Conservation (phyloP, 1,284 basidiomycete genomes). For the Tremellales sp. region DNA sequence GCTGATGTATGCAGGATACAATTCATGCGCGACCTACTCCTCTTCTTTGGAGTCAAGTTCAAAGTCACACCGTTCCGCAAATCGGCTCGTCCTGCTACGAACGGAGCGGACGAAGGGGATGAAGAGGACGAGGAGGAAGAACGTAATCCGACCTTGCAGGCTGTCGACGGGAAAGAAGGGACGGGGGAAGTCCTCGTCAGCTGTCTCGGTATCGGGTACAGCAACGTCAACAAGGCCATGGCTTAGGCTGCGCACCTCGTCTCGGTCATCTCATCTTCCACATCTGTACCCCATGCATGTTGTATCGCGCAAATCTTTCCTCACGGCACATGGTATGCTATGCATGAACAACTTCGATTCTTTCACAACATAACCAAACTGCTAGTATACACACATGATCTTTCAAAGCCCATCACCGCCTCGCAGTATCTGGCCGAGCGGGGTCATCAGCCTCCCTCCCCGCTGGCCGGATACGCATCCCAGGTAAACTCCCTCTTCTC, state of each 20-base stretch:
- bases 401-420: neutral
- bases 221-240: constrained; percentile 52
- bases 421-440: neutral
- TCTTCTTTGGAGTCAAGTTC: constrained; percentile 69
- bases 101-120: constrained; percentile 11
- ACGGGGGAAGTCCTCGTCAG: constrained; percentile 45
- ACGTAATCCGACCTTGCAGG: constrained; percentile 1
- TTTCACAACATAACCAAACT: no score
- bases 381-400: neutral
- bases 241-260: constrained; percentile 22
- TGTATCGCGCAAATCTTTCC: neutral
- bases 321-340: constrained; percentile 1
- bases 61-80: constrained; percentile 47
- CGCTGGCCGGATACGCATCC: neutral
- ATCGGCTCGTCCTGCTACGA: constrained; percentile 8
- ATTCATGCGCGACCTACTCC: constrained; percentile 77
- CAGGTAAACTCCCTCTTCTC: neutral
- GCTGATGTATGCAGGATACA: constrained; percentile 64
- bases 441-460: neutral
- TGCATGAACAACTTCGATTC: neutral
- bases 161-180: constrained; percentile 3
- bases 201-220: constrained; percentile 52
- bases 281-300: neutral
- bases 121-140: constrained; percentile 11
- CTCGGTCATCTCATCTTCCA: neutral